These are phyloP conservation scores for Dunaliella salina DNA, from an alignment of 163 green algal species.

Conservation along the genomic window DNA sequence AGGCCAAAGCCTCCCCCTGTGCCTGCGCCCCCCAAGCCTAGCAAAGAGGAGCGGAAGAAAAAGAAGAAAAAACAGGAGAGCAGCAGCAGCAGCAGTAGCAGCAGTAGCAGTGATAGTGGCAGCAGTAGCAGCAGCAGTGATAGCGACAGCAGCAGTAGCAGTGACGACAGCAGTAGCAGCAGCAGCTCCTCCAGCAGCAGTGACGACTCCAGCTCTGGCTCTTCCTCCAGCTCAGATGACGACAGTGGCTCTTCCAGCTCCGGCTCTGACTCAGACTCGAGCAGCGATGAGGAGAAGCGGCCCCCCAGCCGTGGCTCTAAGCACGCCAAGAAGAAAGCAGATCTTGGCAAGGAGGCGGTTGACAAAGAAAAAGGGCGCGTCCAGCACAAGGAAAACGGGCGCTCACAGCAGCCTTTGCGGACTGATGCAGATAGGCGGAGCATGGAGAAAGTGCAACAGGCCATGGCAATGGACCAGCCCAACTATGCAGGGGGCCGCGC, in stretches of 20 bases:
- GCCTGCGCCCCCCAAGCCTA: not conserved
- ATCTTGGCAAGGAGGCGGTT: too few species aligned
- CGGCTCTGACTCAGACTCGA: constrained; percentile 9
- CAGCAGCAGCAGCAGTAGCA: constrained; percentile 15
- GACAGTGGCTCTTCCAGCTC: constrained; percentile 6
- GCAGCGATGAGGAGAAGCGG: not conserved
- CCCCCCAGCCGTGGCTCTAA: not conserved
- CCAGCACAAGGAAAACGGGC: not conserved
- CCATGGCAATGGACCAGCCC: not conserved
- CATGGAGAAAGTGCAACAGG: not conserved
- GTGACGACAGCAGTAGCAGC: not conserved
- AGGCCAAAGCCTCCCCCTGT: constrained; percentile 1
- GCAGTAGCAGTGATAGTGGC: constrained; percentile 18
- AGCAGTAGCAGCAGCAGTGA: constrained; percentile 18
- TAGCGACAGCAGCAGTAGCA: not conserved
- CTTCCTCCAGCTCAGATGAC: not conserved
- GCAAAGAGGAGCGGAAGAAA: constrained; percentile 17
- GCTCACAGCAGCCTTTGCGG: not conserved
- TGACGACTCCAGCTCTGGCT: not conserved
- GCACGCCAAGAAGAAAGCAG: not conserved
- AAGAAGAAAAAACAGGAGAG: constrained; percentile 24
- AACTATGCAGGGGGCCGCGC: not conserved
- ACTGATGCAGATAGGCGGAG: not conserved
- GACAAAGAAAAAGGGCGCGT: not conserved
- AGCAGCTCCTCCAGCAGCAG: not conserved